Conservation (phyloP, 805 yeast species). For the Candida stauntonica region DNA sequence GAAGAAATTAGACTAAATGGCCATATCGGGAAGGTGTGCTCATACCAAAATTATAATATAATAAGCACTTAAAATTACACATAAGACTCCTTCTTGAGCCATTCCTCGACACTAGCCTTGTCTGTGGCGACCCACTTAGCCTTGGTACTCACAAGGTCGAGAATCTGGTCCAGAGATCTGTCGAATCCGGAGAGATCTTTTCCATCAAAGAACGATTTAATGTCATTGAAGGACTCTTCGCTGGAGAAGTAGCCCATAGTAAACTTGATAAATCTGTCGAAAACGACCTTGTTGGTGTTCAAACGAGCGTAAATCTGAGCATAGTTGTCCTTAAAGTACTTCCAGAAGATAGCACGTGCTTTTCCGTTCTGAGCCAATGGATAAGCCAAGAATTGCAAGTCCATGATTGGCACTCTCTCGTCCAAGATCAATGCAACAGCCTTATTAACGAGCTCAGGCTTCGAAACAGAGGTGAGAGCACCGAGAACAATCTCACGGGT, state of each 20-base stretch:
- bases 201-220: conserved; percentile 43
- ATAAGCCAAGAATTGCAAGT: conserved; percentile 67
- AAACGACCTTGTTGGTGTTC: conserved; percentile 76
- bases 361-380: conserved; percentile 57
- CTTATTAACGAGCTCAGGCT: conserved; percentile 46
- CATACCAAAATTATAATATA: not conserved
- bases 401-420: conserved; percentile 62
- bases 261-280: conserved; percentile 66
- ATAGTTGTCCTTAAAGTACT: conserved; percentile 70
- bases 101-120: conserved; percentile 39
- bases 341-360: conserved; percentile 67
- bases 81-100: conserved; percentile 34
- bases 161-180: conserved; percentile 57
- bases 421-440: conserved; percentile 51
- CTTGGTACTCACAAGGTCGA: conserved; percentile 54
- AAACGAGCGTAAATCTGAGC: conserved; percentile 55
- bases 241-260: conserved; percentile 58
- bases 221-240: conserved; percentile 43
- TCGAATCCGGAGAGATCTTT: conserved; percentile 59
- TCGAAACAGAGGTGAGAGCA: conserved; percentile 58
- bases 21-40: not conserved
- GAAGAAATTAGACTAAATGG: not conserved
- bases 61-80: not conserved
- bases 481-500: conserved; percentile 65
- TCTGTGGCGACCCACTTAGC: conserved; percentile 58